phyloP scores from a whole-genome alignment of 192 early-diverging fungal species.

The Obelidium mucronatum region DNA sequence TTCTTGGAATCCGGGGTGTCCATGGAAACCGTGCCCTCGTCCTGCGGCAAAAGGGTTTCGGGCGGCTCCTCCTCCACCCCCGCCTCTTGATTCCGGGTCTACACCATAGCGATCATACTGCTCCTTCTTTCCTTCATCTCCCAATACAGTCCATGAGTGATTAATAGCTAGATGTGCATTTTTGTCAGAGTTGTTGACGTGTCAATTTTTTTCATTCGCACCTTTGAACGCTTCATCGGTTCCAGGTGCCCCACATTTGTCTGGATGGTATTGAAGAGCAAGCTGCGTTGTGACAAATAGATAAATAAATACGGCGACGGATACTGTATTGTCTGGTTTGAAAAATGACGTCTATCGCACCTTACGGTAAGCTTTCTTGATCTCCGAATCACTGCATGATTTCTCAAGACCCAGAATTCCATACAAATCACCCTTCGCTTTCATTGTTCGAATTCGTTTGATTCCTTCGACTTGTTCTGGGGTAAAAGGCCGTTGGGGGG shows the following conservation, averaged over 20 bases:
- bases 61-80: constrained; percentile 45
- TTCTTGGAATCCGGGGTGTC: constrained; percentile 64
- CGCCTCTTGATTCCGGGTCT: constrained; percentile 64
- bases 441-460: constrained; percentile 74
- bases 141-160: constrained; percentile 89
- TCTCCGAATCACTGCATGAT: constrained; percentile 69
- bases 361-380: constrained; percentile 89
- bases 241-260: constrained; percentile 94
- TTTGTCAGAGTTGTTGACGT: not conserved
- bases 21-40: constrained; percentile 26
- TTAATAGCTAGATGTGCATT: constrained; percentile 71
- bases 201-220: not conserved
- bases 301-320: not conserved
- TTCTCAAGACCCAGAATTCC: constrained; percentile 70
- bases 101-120: constrained; percentile 88
- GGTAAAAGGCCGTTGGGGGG: constrained; percentile 10
- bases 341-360: constrained; percentile 37
- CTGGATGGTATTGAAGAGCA: constrained; percentile 93
- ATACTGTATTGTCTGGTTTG: not conserved
- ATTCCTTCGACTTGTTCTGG: constrained; percentile 68
- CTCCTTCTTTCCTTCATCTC: constrained; percentile 83
- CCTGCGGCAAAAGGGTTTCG: constrained; percentile 37
- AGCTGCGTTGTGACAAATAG: constrained; percentile 56
- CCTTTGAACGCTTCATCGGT: constrained; percentile 97
- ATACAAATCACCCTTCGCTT: constrained; percentile 75